Evolutionary conservation across 139 green algal species (phyloP), one percentile per base, ranked within the genome.

Genomic region (Chlamydomonas applanata): DNA sequence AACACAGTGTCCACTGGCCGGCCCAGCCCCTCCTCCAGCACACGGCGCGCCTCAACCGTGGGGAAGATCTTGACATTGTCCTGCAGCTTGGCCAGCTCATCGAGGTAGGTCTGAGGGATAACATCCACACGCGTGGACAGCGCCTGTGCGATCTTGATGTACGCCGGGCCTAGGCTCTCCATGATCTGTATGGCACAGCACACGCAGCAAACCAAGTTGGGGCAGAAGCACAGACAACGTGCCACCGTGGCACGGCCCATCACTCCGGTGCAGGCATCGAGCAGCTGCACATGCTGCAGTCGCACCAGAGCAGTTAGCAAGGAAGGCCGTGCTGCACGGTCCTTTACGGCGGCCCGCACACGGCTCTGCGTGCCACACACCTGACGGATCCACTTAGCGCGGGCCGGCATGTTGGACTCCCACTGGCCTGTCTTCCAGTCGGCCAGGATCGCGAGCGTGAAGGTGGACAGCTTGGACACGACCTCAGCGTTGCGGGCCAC

Each of bases 11-110:
- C 75, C 56, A 83, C 78, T 0, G 70, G 60, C 7, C 63, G 45
- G 33, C 78, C 78, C 24, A 87, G 67, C 3, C 76, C 76, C 17
- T 75, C 61, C 81, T 86, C 81, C 44, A 86, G 73, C 67, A 86
- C 81, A 13, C 30, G 25, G 35, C 80, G 66, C 5, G 84, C 85
- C 65, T 86, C 77, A 27, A 78, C 36, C 49, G 80, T 86, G 76
- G 33, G 61, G 74, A 90, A 93, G n/a, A 79, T 75, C n/a, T 20
- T 54, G 63, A 89, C 87, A 40, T 87, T 88, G 76, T 93, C 89
- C 69, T 86, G 82, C 74, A 87, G 79, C 30, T 61, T 46, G 9
- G 32, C 29, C 25, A 90, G 76, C 73, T 90, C 74, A n/a, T 86
- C 53, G 27, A 88, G 54, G 65, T 87, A 91, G 4, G 59, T 9